Conservation (phyloP, 495 filamentous ascomycete genomes). For the Penicillium flavigenum region DNA sequence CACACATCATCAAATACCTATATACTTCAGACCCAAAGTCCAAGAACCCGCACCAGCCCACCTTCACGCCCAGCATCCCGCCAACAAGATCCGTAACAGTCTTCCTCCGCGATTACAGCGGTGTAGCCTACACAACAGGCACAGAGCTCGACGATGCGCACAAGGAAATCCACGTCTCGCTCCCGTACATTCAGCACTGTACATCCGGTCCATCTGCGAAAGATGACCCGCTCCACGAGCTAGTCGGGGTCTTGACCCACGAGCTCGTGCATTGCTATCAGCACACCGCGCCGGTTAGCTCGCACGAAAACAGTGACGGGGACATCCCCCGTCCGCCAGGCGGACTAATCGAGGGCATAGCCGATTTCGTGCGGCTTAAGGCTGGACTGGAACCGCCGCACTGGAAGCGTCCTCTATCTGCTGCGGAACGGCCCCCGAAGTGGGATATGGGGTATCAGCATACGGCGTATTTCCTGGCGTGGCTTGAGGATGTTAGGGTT, state of each 20-base stretch:
- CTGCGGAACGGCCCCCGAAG: constrained; percentile 43
- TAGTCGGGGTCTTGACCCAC: constrained; percentile 81
- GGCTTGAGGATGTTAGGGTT: constrained; percentile 64
- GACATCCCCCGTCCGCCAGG: constrained; percentile 52
- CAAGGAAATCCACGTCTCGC: constrained; percentile 91
- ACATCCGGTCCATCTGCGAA: constrained; percentile 30
- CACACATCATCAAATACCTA: constrained; percentile 61
- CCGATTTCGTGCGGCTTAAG: constrained; percentile 86
- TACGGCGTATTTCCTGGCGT: constrained; percentile 87
- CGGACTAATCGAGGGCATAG: constrained; percentile 88
- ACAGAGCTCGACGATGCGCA: constrained; percentile 80
- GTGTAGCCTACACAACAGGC: constrained; percentile 87
- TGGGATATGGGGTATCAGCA: constrained; percentile 95
- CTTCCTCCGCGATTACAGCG: constrained; percentile 73
- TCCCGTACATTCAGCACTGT: constrained; percentile 65
- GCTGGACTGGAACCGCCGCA: constrained; percentile 75
- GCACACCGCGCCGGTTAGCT: constrained; percentile 60
- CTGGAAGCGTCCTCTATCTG: constrained; percentile 64
- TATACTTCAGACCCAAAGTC: constrained; percentile 48
- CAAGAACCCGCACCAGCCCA: constrained; percentile 9
- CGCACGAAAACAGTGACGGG: constrained; percentile 15
- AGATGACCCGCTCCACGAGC: constrained; percentile 54
- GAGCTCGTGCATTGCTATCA: constrained; percentile 98
- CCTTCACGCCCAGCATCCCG: constrained; percentile 42
- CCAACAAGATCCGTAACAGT: constrained; percentile 79